Evolutionary conservation across 257 asterid genomes (phyloP).

Genomic region (Fraxinus pennsylvanica): DNA sequence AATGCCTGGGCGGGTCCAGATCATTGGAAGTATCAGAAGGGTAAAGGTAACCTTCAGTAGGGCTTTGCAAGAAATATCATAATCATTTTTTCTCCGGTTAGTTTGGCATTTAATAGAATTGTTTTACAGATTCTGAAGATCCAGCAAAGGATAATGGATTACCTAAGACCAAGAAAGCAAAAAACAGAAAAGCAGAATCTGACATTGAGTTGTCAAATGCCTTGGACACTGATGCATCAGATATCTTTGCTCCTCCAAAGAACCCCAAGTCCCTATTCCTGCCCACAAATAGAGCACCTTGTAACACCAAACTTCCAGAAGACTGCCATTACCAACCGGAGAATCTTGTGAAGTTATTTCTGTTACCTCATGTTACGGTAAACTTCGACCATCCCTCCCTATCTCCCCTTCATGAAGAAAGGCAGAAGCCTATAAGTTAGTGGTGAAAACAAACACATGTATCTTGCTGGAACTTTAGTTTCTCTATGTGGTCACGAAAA

Average conservation of each 20-base stretch:
- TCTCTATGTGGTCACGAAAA: neutral
- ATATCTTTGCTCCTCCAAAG: conserved; percentile 77
- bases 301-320: conserved; percentile 85
- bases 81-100: neutral
- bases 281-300: conserved; percentile 67
- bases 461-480: neutral
- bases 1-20: conserved; percentile 99
- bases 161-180: conserved; percentile 64
- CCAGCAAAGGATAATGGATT: conserved; percentile 54
- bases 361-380: conserved; percentile 82
- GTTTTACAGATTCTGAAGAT: conserved; percentile 51
- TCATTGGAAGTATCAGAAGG: conserved; percentile 91
- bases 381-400: conserved; percentile 16
- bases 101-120: conserved; percentile 23
- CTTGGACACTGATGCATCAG: conserved; percentile 54
- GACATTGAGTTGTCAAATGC: conserved; percentile 72
- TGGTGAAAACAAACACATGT: conserved; percentile 3
- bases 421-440: neutral
- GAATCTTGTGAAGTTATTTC: conserved; percentile 89
- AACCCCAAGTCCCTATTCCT: conserved; percentile 76
- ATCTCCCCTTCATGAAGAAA: neutral
- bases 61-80: conserved; percentile 21
- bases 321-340: conserved; percentile 97
- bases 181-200: conserved; percentile 54
- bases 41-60: conserved; percentile 51